A percentile compares a stretch with the other conserved stretches of the same genome.
phyloP scores from a whole-genome alignment of 805 yeast species.

The Danielia oregonensis region DNA sequence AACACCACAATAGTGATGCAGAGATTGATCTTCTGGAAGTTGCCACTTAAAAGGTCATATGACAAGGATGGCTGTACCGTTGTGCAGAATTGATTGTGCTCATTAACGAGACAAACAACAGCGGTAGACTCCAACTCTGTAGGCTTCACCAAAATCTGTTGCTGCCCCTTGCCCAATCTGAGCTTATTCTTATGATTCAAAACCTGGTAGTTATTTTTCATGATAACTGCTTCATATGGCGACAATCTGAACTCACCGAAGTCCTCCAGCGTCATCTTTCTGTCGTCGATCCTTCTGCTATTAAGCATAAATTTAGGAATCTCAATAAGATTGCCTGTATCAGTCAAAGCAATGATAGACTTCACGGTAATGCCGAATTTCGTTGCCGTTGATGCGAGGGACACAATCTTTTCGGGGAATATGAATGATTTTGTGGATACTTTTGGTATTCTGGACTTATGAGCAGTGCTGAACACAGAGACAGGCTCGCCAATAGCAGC shows the following conservation, averaged over 20 bases:
- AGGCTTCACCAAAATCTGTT: constrained; percentile 26
- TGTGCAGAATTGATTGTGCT: constrained; percentile 69
- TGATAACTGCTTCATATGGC: constrained; percentile 65
- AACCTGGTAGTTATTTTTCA: constrained; percentile 23
- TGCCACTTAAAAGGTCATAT: constrained; percentile 67
- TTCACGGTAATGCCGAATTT: constrained; percentile 66
- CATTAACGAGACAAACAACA: constrained; percentile 59
- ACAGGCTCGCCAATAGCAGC: constrained; percentile 1
- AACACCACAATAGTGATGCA: constrained; percentile 56
- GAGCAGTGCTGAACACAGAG: not conserved
- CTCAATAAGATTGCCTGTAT: constrained; percentile 57
- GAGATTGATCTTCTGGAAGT: constrained; percentile 66
- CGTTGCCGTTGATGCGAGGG: constrained; percentile 54
- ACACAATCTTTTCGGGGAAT: constrained; percentile 55
- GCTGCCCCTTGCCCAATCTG: constrained; percentile 8
- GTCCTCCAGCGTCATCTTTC: constrained; percentile 49
- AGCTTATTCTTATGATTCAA: constrained; percentile 37
- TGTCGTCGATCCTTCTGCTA: constrained; percentile 63
- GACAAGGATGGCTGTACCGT: constrained; percentile 76
- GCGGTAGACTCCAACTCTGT: constrained; percentile 82
- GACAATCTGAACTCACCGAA: constrained; percentile 47
- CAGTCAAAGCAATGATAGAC: constrained; percentile 56
- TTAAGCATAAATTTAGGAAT: constrained; percentile 69
- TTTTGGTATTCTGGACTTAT: constrained; percentile 39
- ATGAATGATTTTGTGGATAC: constrained; percentile 55